Percentiles rank a stretch among this genome's conserved stretches.
Conservation (phyloP, 805 yeast species). For the Nakazawaea ernobii region DNA sequence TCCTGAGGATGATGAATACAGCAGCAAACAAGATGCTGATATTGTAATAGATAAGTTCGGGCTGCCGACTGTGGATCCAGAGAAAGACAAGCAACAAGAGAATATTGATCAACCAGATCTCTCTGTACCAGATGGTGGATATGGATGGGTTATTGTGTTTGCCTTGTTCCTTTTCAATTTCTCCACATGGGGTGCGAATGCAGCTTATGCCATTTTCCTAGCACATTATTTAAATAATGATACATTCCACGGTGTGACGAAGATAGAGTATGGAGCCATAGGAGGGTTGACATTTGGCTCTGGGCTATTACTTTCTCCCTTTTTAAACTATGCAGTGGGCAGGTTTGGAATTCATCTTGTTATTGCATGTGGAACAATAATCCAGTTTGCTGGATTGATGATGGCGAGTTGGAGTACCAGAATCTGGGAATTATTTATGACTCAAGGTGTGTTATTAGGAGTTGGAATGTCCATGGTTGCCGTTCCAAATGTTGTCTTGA, state of each 20-base stretch:
- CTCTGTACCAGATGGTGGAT: constrained; percentile 56
- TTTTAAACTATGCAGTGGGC: constrained; percentile 41
- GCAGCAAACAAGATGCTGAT: not conserved
- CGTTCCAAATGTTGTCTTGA: constrained; percentile 50
- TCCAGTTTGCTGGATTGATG: constrained; percentile 50
- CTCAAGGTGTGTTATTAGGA: constrained; percentile 65
- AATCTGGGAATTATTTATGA: constrained; percentile 60
- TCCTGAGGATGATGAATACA: not conserved
- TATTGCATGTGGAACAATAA: constrained; percentile 39
- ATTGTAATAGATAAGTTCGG: not conserved
- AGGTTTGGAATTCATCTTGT: constrained; percentile 33
- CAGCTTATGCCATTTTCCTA: constrained; percentile 60
- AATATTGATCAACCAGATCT: not conserved
- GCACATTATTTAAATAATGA: constrained; percentile 47
- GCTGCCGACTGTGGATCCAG: not conserved
- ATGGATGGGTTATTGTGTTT: constrained; percentile 59
- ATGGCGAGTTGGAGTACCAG: constrained; percentile 55
- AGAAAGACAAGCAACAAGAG: not conserved
- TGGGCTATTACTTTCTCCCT: constrained; percentile 44
- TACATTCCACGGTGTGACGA: constrained; percentile 48
- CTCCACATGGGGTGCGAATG: constrained; percentile 70
- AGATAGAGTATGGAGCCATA: constrained; percentile 56
- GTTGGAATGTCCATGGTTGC: constrained; percentile 51
- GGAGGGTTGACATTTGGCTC: constrained; percentile 64
- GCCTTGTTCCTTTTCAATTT: constrained; percentile 47